A percentile compares a stretch with the other conserved stretches of the same genome.
phyloP scores from a whole-genome alignment of 176 grass and related monocot genomes.

The Cocos nucifera region DNA sequence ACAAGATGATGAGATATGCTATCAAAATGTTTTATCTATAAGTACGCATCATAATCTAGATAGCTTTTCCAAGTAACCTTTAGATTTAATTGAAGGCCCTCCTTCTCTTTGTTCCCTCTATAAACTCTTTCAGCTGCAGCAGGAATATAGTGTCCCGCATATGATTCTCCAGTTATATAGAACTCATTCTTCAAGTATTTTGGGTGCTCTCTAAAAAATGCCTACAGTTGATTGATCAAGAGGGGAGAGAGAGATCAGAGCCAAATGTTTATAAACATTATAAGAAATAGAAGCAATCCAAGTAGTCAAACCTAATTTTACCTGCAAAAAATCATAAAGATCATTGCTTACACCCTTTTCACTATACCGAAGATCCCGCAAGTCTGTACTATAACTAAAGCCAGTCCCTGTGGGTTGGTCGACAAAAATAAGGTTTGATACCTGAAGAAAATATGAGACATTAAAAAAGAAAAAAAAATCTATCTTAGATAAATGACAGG shows the following conservation, averaged over 20 bases:
- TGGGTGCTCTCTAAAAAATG: constrained; percentile 38
- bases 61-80: constrained; percentile 18
- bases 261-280: not conserved
- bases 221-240: constrained; percentile 6
- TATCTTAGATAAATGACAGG: too few species aligned
- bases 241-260: not conserved
- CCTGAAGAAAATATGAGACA: constrained; percentile 20
- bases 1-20: too few species aligned
- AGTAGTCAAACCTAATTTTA: not conserved
- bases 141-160: constrained; percentile 54
- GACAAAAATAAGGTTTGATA: constrained; percentile 46
- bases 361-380: constrained; percentile 36
- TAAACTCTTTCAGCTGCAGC: constrained; percentile 43
- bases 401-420: constrained; percentile 57
- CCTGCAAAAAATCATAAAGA: constrained; percentile 51
- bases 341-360: constrained; percentile 39
- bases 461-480: not conserved
- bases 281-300: constrained; percentile 1
- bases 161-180: constrained; percentile 52
- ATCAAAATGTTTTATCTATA: not conserved
- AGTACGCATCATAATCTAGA: not conserved
- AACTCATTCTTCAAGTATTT: constrained; percentile 44
- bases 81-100: constrained; percentile 40
- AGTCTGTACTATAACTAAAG: constrained; percentile 45
- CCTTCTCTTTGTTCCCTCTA: constrained; percentile 40